Percentiles rank a stretch among this genome's conserved stretches.
phyloP scores from a whole-genome alignment of 1,284 basidiomycete species.

The Inonotus obliquus region DNA sequence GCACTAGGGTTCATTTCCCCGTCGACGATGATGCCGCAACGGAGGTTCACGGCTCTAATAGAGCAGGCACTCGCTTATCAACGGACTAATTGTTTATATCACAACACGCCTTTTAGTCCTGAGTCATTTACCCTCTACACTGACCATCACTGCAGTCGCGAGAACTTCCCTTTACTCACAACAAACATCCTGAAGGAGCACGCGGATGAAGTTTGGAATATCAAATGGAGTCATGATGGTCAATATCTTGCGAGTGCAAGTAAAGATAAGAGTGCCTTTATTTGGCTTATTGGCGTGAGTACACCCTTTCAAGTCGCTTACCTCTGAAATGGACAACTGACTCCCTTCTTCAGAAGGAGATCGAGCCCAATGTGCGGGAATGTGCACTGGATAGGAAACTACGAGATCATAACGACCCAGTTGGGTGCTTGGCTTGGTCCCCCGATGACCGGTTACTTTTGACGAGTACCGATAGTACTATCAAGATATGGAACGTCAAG shows the following conservation, averaged over 20 bases:
- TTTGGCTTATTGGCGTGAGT: constrained; percentile 83
- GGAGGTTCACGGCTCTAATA: constrained; percentile 80
- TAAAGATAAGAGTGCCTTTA: constrained; percentile 81
- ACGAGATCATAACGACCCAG: constrained; percentile 70
- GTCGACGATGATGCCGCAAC: constrained; percentile 87
- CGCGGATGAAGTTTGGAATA: constrained; percentile 91
- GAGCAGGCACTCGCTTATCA: constrained; percentile 85
- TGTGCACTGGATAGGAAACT: constrained; percentile 59
- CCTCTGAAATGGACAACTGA: neutral
- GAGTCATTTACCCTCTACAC: constrained; percentile 76
- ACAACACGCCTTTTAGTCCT: constrained; percentile 59
- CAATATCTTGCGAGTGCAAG: constrained; percentile 82
- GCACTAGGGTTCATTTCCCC: constrained; percentile 79
- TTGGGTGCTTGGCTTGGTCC: constrained; percentile 87
- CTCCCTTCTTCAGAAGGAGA: constrained; percentile 36
- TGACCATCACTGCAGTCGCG: constrained; percentile 80
- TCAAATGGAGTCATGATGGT: constrained; percentile 94
- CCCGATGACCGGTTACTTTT: constrained; percentile 79
- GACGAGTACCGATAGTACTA: constrained; percentile 72
- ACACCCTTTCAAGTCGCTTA: neutral
- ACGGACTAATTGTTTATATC: constrained; percentile 73
- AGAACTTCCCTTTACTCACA: constrained; percentile 80
- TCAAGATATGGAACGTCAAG: constrained; percentile 86
- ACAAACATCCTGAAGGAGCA: constrained; percentile 85
- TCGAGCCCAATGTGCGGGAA: constrained; percentile 47